Base-by-base conservation (phyloP, 176 grass and related monocot species). In the Saccharum spontaneum region DNA sequence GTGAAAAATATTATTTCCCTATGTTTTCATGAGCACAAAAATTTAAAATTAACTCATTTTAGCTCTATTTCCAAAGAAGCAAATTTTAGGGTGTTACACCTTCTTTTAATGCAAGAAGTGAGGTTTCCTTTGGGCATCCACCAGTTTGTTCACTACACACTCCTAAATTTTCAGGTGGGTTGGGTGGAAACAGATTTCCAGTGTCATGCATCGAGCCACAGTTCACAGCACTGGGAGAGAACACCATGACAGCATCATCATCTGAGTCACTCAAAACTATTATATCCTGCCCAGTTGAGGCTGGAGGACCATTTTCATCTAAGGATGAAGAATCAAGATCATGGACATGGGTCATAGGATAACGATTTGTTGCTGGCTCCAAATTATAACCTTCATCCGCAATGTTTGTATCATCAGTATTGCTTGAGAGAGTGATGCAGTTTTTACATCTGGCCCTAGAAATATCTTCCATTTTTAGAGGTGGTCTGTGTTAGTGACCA, bases 201-300 rank as follows among this genome's bases (percentile, higher is more conserved):
- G 67, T 44, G 31, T 64, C 39, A 81, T 40, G 33, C 75, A 39
- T 49, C 60, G 89, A 40, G 74, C 37, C 77, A 69, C 49, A 86
- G 31, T 81, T 82, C 67, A 83, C 57, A 50, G 71, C 83, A 67
- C 75, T 30, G 70, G 87, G 76, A 88, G 89, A 92, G 60, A 98
- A 76, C 54, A 85, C 83, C 20, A 33, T 77, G 61, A 83, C 40
- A 75, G 63, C 87, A 85, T 98, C n/a, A n/a, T n/a, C 96, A 87
- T 98, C 96, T 66, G 96, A 94, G 69, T 98, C 96, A 3, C 96
- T 93, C 71, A 98, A 76, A 71, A 93, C 81, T 83, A 98, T 92
- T 38, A 98, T 54, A 87, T 98, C 87, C 41, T 88, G 46, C 15
- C 90, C 88, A 33, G 20, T 46, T 76, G 79, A 34, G 83, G 75